A percentile compares a stretch with the other conserved stretches of the same genome.
Conservation (phyloP, 1,284 basidiomycete species). For the Ganoderma sp. region DNA sequence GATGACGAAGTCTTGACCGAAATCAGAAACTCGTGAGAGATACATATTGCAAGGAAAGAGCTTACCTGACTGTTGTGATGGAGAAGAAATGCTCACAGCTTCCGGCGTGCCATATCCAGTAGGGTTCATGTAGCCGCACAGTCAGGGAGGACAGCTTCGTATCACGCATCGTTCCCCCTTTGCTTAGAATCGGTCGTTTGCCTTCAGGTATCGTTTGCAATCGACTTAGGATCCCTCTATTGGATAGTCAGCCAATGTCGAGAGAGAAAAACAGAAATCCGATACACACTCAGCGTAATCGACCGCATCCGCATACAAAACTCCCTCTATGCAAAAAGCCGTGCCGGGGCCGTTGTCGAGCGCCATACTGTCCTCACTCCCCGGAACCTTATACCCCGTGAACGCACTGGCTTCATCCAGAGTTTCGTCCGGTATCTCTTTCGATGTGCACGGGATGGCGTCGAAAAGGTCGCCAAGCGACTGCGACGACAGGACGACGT, state of each 20-base stretch:
- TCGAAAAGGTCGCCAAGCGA: constrained; percentile 69
- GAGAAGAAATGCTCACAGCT: constrained; percentile 82
- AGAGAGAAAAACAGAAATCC: not conserved
- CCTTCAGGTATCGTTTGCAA: constrained; percentile 45
- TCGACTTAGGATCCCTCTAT: constrained; percentile 59
- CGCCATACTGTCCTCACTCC: constrained; percentile 29
- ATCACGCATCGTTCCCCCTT: constrained; percentile 54
- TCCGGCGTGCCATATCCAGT: constrained; percentile 81
- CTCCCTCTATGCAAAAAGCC: constrained; percentile 64
- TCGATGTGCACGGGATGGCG: constrained; percentile 67
- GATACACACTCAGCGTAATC: constrained; percentile 66
- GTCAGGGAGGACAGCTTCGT: constrained; percentile 58
- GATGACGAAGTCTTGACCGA: constrained; percentile 57
- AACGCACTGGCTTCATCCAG: constrained; percentile 43
- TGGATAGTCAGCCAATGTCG: constrained; percentile 14
- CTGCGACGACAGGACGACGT: constrained; percentile 71
- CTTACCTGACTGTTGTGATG: constrained; percentile 74
- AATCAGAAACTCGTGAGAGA: constrained; percentile 10
- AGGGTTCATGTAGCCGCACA: constrained; percentile 72
- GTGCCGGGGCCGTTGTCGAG: constrained; percentile 43
- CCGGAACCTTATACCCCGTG: constrained; percentile 42
- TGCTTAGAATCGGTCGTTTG: constrained; percentile 43
- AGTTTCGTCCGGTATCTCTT: constrained; percentile 54
- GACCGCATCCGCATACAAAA: constrained; percentile 59
- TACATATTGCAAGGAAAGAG: not conserved